phyloP scores from a whole-genome alignment of 805 yeast genomes.

The Isabelozyma pseudorhagii region DNA sequence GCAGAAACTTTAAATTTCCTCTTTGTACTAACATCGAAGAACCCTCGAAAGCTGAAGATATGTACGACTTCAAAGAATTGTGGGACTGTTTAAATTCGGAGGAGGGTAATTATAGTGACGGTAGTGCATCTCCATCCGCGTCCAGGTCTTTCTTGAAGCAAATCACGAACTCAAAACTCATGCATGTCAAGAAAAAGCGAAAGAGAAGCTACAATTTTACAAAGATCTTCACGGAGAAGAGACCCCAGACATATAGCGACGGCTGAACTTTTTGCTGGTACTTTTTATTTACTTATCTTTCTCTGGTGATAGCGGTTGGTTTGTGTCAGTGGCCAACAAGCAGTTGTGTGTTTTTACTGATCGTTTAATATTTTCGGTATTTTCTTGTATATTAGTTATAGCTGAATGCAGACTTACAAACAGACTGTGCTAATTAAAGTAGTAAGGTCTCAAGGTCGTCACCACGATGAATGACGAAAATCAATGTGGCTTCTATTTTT shows the following conservation, averaged over 20 bases:
- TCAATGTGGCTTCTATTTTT: too few relatives aligned
- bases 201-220: background rate
- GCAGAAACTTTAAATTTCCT: background rate
- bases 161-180: too few relatives aligned
- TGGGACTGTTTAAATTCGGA: background rate
- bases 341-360: too few relatives aligned
- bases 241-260: background rate
- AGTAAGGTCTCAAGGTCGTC: too few relatives aligned
- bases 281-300: background rate
- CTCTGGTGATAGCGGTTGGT: background rate
- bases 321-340: too few relatives aligned
- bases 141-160: too few relatives aligned
- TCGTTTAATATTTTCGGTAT: too few relatives aligned
- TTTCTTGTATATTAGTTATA: too few relatives aligned
- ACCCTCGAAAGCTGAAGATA: background rate
- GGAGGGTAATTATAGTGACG: background rate
- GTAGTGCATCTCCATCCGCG: background rate
- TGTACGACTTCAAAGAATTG: background rate
- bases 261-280: background rate
- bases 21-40: background rate
- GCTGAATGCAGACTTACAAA: too few relatives aligned
- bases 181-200: background rate
- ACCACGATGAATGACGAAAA: too few relatives aligned
- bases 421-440: too few relatives aligned
- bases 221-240: background rate